phyloP scores from a whole-genome alignment of 345 rosid species.

The Trapa incisa region DNA sequence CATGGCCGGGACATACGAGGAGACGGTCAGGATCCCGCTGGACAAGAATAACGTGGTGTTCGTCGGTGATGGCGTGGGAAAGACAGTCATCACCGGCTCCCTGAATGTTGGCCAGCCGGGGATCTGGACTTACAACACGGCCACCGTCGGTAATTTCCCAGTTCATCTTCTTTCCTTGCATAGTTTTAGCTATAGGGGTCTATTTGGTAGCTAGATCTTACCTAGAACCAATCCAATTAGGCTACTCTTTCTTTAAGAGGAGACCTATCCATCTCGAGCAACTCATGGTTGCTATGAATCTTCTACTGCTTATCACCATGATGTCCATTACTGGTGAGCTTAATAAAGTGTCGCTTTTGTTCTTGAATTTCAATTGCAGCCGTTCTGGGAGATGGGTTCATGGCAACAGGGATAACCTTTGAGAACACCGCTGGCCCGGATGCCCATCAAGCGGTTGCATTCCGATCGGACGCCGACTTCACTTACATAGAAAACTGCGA shows the following conservation, averaged over 20 bases:
- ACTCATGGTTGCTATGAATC: too few species aligned
- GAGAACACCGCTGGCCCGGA: slow-evolving; percentile 25
- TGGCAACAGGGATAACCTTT: too few species aligned
- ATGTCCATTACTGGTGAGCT: too few species aligned
- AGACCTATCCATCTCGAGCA: too few species aligned
- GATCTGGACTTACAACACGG: slow-evolving; percentile 70
- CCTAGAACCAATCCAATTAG: too few species aligned
- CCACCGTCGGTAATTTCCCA: slow-evolving; percentile 65
- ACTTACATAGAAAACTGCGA: slow-evolving; percentile 28
- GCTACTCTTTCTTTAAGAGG: too few species aligned
- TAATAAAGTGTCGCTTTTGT: background rate
- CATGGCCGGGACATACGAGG: slow-evolving; percentile 67
- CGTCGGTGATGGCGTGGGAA: slow-evolving; percentile 59
- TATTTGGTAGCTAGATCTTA: too few species aligned
- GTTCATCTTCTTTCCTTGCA: background rate
- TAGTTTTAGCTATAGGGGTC: background rate
- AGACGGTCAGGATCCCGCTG: slow-evolving; percentile 67
- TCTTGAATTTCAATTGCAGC: too few species aligned
- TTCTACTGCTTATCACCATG: too few species aligned
- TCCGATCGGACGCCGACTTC: slow-evolving; percentile 24
- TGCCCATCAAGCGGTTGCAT: slow-evolving; percentile 37
- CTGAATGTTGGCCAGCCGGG: slow-evolving; percentile 63
- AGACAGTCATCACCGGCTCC: slow-evolving; percentile 55
- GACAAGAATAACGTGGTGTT: slow-evolving; percentile 62
- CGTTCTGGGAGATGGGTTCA: too few species aligned